Evolutionary conservation across 345 rosid genomes (phyloP), one percentile per base, ranked within the genome.

Genomic region (Ailanthus altissimus): DNA sequence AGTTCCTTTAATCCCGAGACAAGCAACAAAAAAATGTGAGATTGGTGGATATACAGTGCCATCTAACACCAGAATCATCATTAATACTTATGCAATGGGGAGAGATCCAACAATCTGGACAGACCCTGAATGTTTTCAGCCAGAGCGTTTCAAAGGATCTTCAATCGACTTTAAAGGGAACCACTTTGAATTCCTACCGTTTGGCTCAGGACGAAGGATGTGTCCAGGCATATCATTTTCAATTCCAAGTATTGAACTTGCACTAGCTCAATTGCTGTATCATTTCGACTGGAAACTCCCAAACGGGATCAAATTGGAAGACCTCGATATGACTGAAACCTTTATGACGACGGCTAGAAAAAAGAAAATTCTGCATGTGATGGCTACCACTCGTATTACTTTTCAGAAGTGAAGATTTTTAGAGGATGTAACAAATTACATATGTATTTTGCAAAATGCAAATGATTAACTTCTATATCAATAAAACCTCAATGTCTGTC

Each of bases 81-180:
- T 73, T 20, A 77, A 81, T 64, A 28, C 38, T 42, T 70, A 80
- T 74, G 79, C 80, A 50, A 78, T 82, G 28, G 75, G 51, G n/a
- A 78, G 81, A 21, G 82, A 82, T 74, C 80, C 85, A 32, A 76
- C 56, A 12, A 16, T 26, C n/a, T 82, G 80, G 77, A 23, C 9
- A 8, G 60, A 67, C 11, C 65, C 82, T n/a, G 75, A 76, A 10
- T 32, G 49, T 54, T 67, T 51, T 6, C 59, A 9, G 4, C 50
- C 74, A 12, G 65, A 64, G 21, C 63, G 81, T 51, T 78, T 78
- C 54, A 23, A 21, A 8, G 13, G 66, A 40, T 18, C 65, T 57
- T 63, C 81, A 13, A 25, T 58, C 0, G 71, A 70, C 51, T 70
- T 57, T 7, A 78, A 32, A 65, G 77, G 77, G 6, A 46, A 25